These are phyloP conservation scores for Rachicladosporium sp. DNA, from an alignment of 2,329 filamentous ascomycete species.

Conservation along the genomic window DNA sequence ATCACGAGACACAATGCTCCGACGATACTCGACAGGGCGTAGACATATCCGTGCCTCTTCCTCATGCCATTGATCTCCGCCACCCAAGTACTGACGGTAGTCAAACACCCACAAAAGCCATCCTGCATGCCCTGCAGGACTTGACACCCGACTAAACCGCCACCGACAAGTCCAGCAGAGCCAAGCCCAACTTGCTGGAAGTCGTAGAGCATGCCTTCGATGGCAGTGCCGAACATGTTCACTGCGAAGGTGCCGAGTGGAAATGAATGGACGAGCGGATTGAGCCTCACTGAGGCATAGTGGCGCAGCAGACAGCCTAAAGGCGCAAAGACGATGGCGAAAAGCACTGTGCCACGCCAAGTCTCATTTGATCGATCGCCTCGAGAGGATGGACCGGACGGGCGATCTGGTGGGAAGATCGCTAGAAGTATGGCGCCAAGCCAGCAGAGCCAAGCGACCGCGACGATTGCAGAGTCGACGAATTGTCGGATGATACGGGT, in stretches of 20 bases:
- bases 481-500: constrained; percentile 44
- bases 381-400: constrained; percentile 19
- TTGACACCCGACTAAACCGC: constrained; percentile 31
- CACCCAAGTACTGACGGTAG: constrained; percentile 39
- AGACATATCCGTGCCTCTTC: constrained; percentile 51
- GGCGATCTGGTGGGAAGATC: constrained; percentile 54
- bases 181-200: constrained; percentile 50
- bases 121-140: constrained; percentile 36
- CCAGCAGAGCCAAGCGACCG: constrained; percentile 66
- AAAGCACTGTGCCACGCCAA: constrained; percentile 66
- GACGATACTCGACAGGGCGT: constrained; percentile 50
- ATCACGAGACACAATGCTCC: constrained; percentile 49
- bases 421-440: constrained; percentile 60
- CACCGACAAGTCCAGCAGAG: constrained; percentile 28
- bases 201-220: constrained; percentile 68
- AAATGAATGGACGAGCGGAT: constrained; percentile 53
- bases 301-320: constrained; percentile 65
- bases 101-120: constrained; percentile 37
- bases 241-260: constrained; percentile 77
- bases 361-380: constrained; percentile 32
- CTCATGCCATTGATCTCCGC: constrained; percentile 29
- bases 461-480: constrained; percentile 50
- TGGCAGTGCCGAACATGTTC: constrained; percentile 63
- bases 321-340: constrained; percentile 72
- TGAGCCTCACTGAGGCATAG: constrained; percentile 60